Base-by-base conservation (phyloP, 1,139 yeast genomes). In the Pichia sorboxylosa region DNA sequence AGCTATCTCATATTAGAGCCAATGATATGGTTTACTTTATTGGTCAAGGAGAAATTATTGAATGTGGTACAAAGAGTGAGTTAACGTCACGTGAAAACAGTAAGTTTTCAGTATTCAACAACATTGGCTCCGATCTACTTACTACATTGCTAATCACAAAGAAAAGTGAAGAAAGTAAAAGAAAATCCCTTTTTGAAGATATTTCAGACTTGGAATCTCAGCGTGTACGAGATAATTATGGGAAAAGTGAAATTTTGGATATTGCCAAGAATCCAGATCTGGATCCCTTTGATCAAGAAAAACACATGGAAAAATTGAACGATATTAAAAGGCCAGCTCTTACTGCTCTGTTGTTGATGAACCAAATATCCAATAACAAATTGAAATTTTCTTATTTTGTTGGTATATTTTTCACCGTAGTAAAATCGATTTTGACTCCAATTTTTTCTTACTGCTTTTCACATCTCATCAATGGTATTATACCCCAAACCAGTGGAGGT, bases 361-460 rank as follows among this genome's bases (percentile, higher is more conserved):
- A 29, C 3, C 16, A 26, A 4, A 16, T 24, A 6, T 16, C 41
- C 23, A 24, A 40, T 2, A 6, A 14, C 6, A 38, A 33, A 13
- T 34, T 27, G 13, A 46, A 41, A 30, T 3, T 43, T 1, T 8
- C 36, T 6, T 38, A 40, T 21, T 4, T 51, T 1, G 1, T 66
- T 1, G 97, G 95, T 0, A 34, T 81, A 1, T 0, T 66, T 0
- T 44, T 66, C 5, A 62, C 87, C 0, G 43, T 75, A 0, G 34
- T 68, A 1, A 73, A 75, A 39, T 90, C 94, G 9, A 66, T 66
- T 1, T 55, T 70, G 2, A 75, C 73, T 38, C 97, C 98, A 0
- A 55, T 81, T 0, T 84, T 90, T 43, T 81, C 96, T 0, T 85
- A 55, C 47, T 69, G 80, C 26, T 74, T 87, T 42, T 72, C 97